Evolutionary conservation across 768 basidiomycete species (phyloP), one percentile per base, ranked within the genome.

Genomic region (Favolaschia claudopus): DNA sequence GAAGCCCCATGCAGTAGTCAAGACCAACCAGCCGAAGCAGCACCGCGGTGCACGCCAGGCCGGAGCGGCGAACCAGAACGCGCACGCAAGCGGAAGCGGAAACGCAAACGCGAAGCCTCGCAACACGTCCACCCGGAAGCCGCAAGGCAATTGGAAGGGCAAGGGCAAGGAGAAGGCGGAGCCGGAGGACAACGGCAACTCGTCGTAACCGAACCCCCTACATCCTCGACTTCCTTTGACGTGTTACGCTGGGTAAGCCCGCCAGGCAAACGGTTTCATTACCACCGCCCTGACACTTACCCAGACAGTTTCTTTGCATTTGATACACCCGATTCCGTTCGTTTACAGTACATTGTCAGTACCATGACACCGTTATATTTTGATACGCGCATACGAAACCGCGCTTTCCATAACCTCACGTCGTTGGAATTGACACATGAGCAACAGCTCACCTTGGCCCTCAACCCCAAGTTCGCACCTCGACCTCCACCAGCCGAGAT

Each of bases 341-440:
- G 33, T 20, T 7, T 24, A 19, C 55, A 38, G 6, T 57, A 34
- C 46, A 28, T 49, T 48, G 15, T 57, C 10, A n/a, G 25, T 27
- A 49, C 38, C 19, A 57, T 57, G 55, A 8, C 55, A 22, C 29
- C 24, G 10, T 39, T 57, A 19, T 49, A 50, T 37, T 49, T 14
- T 49, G 46, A 57, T 29, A 57, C 55, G 7, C 55, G 34, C 13
- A 22, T 57, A 13, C 45, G 31, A 6, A 57, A 57, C 29, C 33
- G 55, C 17, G n/a, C 46, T 6, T 33, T 57, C 34, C 55, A 57
- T 29, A 57, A 57, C 40, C 32, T 57, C 32, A 57, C 55, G 9
- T 45, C 48, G 5, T 22, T 57, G 10, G 20, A 36, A 17, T 24
- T 57, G 19, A 12, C 27, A 19, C 22, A 49, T 31, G 55, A 49